Base-by-base conservation (phyloP, 371 early-diverging fungal species). In the Dinochytrium kinnereticum region DNA sequence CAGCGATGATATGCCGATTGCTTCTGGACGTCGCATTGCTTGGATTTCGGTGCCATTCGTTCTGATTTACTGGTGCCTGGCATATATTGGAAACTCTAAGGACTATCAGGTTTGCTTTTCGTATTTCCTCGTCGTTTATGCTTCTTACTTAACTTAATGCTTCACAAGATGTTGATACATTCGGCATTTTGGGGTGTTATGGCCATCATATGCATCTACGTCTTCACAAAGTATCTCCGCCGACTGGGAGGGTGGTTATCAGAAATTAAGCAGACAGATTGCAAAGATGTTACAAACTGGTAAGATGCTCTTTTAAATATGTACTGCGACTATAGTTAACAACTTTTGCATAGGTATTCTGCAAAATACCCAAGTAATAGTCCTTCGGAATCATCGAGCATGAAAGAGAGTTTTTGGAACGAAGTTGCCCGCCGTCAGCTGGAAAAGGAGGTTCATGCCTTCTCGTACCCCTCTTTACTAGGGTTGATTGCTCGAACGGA, bases 161-260 rank as follows among this genome's bases (percentile, higher is more conserved):
- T 44, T 19, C 44, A 7, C 44, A 21, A 67, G 68, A 34, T 67
- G 21, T 28, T 70, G 28, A 37, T 59, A 28, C 70, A 70, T 34
- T 57, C 61, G n/a, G 38, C 49, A n/a, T 70, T 70, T 31, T 70
- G 70, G 70, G 44, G 70, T n/a, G 24, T 70, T n/a, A 33, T 51
- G 7, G 57, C 51, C 2, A 30, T 70, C 28, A n/a, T 70, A 7
- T 70, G 59, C 28, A 24, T 70, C 3, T 59, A 7, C 59, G 19
- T 38, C 2, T 34, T 59, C 40, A 50, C 31, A n/a, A 10, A 17
- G n/a, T 55, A 59, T 34, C 59, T 70, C 7, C 3, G 36, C 19
- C 37, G 57, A 7, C 40, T 70, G 2, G 15, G 39, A 2, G 31
- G 40, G 10, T 70, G 70, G 70, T 37, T 70, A 1, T 7, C 24